phyloP scores from a whole-genome alignment of 2,329 filamentous ascomycete genomes.

The Trichophyton schoenleinii region DNA sequence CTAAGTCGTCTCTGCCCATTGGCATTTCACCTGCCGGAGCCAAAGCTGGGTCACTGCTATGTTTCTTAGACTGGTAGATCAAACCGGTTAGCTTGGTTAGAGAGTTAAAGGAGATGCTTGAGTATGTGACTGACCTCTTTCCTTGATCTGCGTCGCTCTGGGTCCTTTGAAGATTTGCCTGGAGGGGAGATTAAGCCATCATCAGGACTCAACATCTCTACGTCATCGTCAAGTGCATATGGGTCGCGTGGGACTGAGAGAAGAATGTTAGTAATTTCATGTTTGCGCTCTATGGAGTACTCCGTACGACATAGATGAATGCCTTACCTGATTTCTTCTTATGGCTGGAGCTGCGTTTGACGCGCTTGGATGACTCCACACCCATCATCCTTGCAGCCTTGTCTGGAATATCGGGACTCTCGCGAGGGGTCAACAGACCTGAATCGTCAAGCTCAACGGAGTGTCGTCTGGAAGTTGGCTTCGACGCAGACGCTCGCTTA shows the following conservation, averaged over 20 bases:
- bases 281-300: background rate
- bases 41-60: conserved; percentile 35
- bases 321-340: conserved; percentile 9
- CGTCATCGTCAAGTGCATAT: conserved; percentile 52
- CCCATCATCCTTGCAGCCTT: conserved; percentile 74
- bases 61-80: background rate
- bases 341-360: conserved; percentile 29
- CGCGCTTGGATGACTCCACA: conserved; percentile 35
- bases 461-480: conserved; percentile 48
- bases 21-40: conserved; percentile 34
- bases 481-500: conserved; percentile 47
- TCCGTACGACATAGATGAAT: background rate
- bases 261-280: background rate
- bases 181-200: conserved; percentile 27
- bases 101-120: background rate
- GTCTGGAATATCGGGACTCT: conserved; percentile 50
- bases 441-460: conserved; percentile 52
- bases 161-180: conserved; percentile 19
- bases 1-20: conserved; percentile 36
- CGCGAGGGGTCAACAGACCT: conserved; percentile 58
- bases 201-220: conserved; percentile 38
- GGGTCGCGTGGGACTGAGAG: conserved; percentile 37
- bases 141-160: conserved; percentile 24
- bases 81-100: background rate
- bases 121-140: conserved; percentile 22